Conservation (phyloP, 805 yeast genomes). For the Tetrapisispora arboricola region DNA sequence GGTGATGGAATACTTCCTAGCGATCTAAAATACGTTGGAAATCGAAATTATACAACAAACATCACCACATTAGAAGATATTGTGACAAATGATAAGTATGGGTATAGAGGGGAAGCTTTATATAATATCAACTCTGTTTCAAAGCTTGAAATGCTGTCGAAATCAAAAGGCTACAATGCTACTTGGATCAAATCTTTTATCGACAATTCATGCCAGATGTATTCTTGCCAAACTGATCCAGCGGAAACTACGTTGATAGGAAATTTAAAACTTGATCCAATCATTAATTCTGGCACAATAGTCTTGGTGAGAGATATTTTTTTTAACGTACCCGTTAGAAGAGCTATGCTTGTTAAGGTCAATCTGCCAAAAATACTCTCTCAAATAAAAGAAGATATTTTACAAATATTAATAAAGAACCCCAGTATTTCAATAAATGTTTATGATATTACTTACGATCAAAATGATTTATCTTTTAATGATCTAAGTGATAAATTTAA, state of each 20-base stretch:
- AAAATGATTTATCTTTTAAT: not conserved
- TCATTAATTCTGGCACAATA: slow-evolving; percentile 13
- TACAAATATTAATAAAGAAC: slow-evolving; percentile 14
- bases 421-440: slow-evolving; percentile 9
- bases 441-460: not conserved
- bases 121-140: slow-evolving; percentile 42
- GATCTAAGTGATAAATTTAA: no score
- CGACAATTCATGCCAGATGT: not conserved
- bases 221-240: not conserved
- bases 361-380: slow-evolving; percentile 7
- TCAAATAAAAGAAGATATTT: slow-evolving; percentile 11
- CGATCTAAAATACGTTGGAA: slow-evolving; percentile 40
- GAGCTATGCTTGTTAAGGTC: slow-evolving; percentile 7
- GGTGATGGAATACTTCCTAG: slow-evolving; percentile 55
- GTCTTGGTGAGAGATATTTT: slow-evolving; percentile 14
- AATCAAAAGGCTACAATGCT: slow-evolving; percentile 22
- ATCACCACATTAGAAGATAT: slow-evolving; percentile 31
- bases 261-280: not conserved
- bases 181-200: slow-evolving; percentile 14
- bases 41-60: slow-evolving; percentile 48
- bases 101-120: slow-evolving; percentile 69
- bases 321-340: slow-evolving; percentile 22
- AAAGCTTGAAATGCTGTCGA: slow-evolving; percentile 39
- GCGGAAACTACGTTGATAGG: not conserved
- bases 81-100: slow-evolving; percentile 35